Evolutionary conservation across 169 alveolate genomes (phyloP), one percentile per base, ranked within the genome.

Genomic region (Plasmodium inui): DNA sequence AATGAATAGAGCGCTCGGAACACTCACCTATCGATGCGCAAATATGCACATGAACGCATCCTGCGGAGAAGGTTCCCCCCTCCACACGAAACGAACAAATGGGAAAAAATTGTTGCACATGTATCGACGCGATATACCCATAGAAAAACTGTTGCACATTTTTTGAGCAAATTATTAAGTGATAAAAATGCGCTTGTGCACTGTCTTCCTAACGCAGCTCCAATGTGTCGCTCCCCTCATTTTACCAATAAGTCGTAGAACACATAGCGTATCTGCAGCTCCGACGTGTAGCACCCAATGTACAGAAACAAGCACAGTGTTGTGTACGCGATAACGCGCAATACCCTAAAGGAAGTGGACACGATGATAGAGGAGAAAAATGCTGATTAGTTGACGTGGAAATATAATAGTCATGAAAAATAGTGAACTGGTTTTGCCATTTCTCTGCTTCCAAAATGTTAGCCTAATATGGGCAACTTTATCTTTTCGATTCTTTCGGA

Each of bases 201-300:
- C 3, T 17, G 22, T 17, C 3, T 4, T 6, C 22, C 74, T 19
- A 7, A 34, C 41, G 26, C 9, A 28, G 26, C n/a, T 19, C 26
- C 17, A 82, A 28, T 71, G 53, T 41, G 3, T 41, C 34, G 9
- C 76, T 61, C 41, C 22, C 55, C 55, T 79, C 46, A n/a, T 73
- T 70, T 80, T 90, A 90, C 94, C 89, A 90, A 44, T 55, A 90
- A 39, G 55, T 90, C 80, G 44, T 90, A 90, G 83, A 90, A 90
- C 53, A 80, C 82, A 39, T 90, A 80, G 7, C 94, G 92, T 3
- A 70, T 80, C 70, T 90, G 94, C 17, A 90, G 30, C 39, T 90
- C 94, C 72, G 84, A 80, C 10, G 83, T 81, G 30, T 90, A 90
- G 83, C 94, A 80, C 1, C 94, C 94, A 9, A 90, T 80, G 44